Evolutionary conservation across 345 rosid genomes (phyloP).

Genomic region (Rhodamnia argentea): DNA sequence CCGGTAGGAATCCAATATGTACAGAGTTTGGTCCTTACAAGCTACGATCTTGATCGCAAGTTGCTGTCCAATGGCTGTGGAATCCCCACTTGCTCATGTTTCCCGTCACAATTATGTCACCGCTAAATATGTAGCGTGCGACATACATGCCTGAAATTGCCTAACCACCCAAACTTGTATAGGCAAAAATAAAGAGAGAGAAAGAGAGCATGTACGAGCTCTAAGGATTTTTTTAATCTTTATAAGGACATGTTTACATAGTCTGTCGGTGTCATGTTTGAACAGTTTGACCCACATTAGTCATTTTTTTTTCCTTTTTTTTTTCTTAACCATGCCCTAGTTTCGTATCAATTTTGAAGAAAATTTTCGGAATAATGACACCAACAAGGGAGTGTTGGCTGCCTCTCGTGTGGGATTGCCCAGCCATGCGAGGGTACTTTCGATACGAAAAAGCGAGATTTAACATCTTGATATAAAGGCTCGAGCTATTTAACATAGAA

Average conservation of each 20-base stretch:
- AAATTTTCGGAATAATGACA: not conserved
- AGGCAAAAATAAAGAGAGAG: not conserved
- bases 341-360: not conserved
- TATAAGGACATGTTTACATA: not conserved
- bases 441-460: not conserved
- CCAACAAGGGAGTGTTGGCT: not conserved
- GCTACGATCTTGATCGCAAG: not conserved
- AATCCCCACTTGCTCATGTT: not conserved
- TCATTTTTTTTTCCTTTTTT: not conserved
- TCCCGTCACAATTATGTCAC: not conserved
- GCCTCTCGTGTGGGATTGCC: not conserved
- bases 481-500: not conserved
- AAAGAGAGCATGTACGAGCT: not conserved
- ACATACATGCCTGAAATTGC: not conserved
- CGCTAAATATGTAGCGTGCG: not conserved
- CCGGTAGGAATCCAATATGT: conserved; percentile 14
- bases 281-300: not conserved
- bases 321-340: not conserved
- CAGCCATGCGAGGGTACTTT: not conserved
- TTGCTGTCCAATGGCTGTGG: not conserved
- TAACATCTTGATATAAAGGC: not conserved
- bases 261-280: not conserved
- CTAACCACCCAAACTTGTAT: not conserved
- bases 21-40: not conserved
- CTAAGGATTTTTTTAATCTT: not conserved